Base-by-base conservation (phyloP, 1,284 basidiomycete genomes). In the Melampsora americana region DNA sequence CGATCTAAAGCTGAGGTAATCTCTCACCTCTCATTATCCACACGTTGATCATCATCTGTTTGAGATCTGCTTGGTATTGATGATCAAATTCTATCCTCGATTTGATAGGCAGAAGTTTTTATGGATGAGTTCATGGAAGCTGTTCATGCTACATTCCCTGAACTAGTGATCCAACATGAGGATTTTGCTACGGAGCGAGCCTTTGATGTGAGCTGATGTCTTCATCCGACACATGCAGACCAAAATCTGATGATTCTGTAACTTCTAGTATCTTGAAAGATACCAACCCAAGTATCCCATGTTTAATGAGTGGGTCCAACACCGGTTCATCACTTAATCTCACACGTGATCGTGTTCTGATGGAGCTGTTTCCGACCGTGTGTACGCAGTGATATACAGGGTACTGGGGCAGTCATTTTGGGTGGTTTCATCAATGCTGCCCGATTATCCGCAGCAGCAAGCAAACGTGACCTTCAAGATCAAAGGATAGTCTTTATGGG, bases 41-140 rank as follows among this genome's bases (percentile, higher is more conserved):
- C 39, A 23, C 20, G 12, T 9, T 20, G 23, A 46, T 16, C 1
- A 26, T n/a, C 46, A 16, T 39, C 30, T 68, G 32, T 42, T 26
- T 18, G 26, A 30, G n/a, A 1, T 39, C 12, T 18, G 28, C 39
- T 66, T 20, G 23, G 56, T 26, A 67, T 60, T 20, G 46, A 50
- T n/a, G n/a, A n/a, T 56, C 28, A 64, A 20, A 28, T 42, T n/a
- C 32, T 12, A 6, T n/a, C 4, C 2, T 23, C 12, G 20, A 56
- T n/a, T 56, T 0, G 2, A 32, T 44, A 80, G 80, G 82, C 84
- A 61, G 78, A 86, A 64, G 89, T 87, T 77, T 94, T 96, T 83
- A 92, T 96, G 89, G 92, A 95, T 81, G 91, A 92, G 82, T 94
- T 96, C 83, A 94, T 96, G 92, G 83, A 85, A 39, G 92, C 92